Base-by-base conservation (phyloP, 2,329 filamentous ascomycete species). In the Aaosphaeria pasadenensis region DNA sequence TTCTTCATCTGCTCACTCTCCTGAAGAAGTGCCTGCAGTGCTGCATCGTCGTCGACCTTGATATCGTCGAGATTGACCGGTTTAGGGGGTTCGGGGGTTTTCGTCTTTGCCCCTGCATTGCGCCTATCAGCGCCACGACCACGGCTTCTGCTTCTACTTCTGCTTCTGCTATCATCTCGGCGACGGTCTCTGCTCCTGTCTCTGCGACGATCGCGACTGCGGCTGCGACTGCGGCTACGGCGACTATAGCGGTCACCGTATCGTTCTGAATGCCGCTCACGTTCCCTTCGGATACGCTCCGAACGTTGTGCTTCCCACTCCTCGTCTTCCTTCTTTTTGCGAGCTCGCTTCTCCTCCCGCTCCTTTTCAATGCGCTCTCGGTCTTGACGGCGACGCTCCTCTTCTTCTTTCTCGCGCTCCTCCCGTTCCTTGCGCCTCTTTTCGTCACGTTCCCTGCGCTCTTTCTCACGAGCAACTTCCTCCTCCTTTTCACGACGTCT, bases 321-420 rank as follows among this genome's bases (percentile, higher is more conserved):
- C 40, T 64, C 60, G 30, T 65, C 52, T 46, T 73, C 72, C 47
- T 72, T 70, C 42, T 79, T 78, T 63, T 74, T 59, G 24, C 74
- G 71, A n/a, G 52, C 52, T 6, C 60, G 82, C 75, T 62, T 76
- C 50, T 81, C 79, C 68, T 69, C 85, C 71, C 53, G 80, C 70
- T 74, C 66, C 60, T 74, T 77, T 53, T 76, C 67, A 6, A 62
- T 63, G 17, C 56, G 30, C 9, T 45, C 44, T 24, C 17, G 13
- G 7, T 46, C 44, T 39, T 39, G n/a, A 31, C 44, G 41, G 4
- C 45, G 41, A 28, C 45, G 45, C n/a, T 47, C 39, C 31, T 51
- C 48, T 17, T 51, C 48, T 32, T 47, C 44, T 32, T 66, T 41
- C 11, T 51, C 47, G 13, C 50, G 50, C 13, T 44, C 60, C 32